Conservation (phyloP, 108 stramenopile genomes). For the Chaetoceros tenuissimus region DNA sequence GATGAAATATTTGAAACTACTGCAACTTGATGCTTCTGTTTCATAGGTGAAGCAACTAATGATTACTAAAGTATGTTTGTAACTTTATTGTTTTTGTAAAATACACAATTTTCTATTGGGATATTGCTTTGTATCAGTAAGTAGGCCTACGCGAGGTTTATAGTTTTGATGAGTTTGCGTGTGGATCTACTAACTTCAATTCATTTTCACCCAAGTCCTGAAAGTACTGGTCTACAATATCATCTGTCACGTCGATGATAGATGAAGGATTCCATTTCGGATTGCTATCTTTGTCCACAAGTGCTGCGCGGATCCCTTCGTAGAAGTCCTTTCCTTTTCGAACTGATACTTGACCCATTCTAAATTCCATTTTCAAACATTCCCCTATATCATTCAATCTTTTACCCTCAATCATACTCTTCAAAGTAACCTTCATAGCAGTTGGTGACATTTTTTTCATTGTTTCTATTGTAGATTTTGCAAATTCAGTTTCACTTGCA, state of each 20-base stretch:
- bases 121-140: no score
- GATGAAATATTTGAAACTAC: no score
- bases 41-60: no score
- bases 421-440: constrained; percentile 60
- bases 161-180: no score
- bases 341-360: constrained; percentile 60
- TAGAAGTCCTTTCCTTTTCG: constrained; percentile 75
- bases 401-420: constrained; percentile 60
- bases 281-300: constrained; percentile 86
- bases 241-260: constrained; percentile 43
- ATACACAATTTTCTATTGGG: no score
- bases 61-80: no score
- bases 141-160: no score
- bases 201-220: constrained; percentile 41
- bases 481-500: constrained; percentile 39
- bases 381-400: constrained; percentile 33
- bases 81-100: no score
- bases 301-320: constrained; percentile 93
- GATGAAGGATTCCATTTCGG: constrained; percentile 77
- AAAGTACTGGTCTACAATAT: constrained; percentile 56
- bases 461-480: constrained; percentile 35
- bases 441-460: constrained; percentile 78
- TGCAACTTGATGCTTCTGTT: no score
- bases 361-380: constrained; percentile 74
- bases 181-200: constrained; percentile 16